Evolutionary conservation across 83 land plant species (phyloP), one percentile per base, ranked within the genome.

Genomic region (Picea abies): DNA sequence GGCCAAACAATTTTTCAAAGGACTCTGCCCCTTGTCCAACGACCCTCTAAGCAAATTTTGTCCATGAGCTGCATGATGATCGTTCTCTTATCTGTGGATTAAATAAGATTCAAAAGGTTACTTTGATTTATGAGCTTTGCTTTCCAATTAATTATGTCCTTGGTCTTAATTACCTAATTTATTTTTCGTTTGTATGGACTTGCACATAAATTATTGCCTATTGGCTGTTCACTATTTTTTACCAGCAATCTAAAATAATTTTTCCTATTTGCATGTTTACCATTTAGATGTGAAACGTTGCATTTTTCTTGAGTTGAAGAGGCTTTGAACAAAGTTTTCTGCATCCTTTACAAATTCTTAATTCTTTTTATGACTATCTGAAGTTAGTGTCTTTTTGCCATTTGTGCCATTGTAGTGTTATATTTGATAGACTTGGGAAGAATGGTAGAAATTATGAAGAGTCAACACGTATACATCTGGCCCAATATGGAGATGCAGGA

Each of bases 401-500:
- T 76, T 52, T 76, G 78, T 25, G 67, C 17, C 60, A 39, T 68
- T 88, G 79, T 92, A 93, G 98, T 82, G 91, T 93, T 66, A 93
- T 96, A 16, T 90, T 89, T 87, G 98, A 93, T 5, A 82, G 96
- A 63, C 80, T 92, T 12, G 78, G 93, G 62, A 90, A 88, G 67
- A 89, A 85, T 85, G 98, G 96, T 37, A 84, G 92, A 79, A 78
- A 39, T 20, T 91, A 85, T 86, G 86, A 86, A 83, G 86, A 81
- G 35, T 84, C 89, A 29, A 96, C 98, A 7, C 86, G 63, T 5
- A 84, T n/a, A 78, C 98, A 96, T 85, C 88, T 96, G 66, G 89
- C 89, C 63, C 86, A 96, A 64, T 96, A 93, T 90, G 96, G 93
- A 32, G 96, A 95, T 81, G 92, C 90, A 71, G 99, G 99, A 23